Percentiles rank a stretch among this genome's conserved stretches.
Conservation (phyloP, 1,139 yeast genomes). For the Entelexis sorbosivorans region DNA sequence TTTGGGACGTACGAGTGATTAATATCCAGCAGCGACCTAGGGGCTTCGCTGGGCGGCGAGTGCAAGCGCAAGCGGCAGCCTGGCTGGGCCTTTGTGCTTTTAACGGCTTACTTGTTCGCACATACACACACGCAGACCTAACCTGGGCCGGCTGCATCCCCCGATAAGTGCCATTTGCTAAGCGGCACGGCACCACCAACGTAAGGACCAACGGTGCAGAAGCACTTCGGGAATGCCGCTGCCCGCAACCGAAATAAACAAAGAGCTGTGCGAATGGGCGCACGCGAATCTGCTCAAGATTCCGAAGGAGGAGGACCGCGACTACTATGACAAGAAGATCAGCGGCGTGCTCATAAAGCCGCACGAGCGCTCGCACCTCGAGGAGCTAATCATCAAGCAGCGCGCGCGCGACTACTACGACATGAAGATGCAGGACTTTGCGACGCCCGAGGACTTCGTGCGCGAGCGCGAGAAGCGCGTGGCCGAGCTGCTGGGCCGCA, state of each 20-base stretch:
- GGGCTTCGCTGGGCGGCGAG: no score
- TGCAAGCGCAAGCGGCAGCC: no score
- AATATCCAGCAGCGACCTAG: no score
- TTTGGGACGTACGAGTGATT: no score
- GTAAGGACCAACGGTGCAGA: not conserved
- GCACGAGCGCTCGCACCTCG: constrained; percentile 21
- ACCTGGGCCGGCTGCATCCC: no score
- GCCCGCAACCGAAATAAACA: constrained; percentile 14
- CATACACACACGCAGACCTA: no score
- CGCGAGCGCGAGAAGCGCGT: constrained; percentile 24
- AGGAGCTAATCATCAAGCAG: constrained; percentile 28
- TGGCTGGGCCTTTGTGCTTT: no score
- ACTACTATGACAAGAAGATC: constrained; percentile 38
- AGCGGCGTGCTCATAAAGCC: constrained; percentile 25
- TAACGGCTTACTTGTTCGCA: no score
- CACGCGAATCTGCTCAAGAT: constrained; percentile 14
- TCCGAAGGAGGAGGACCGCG: constrained; percentile 10
- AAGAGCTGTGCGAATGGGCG: constrained; percentile 19
- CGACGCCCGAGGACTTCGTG: constrained; percentile 5
- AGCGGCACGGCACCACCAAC: not conserved
- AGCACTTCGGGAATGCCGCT: not conserved
- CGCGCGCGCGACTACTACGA: constrained; percentile 24
- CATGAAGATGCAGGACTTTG: constrained; percentile 14
- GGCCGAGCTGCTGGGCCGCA: constrained; percentile 36
- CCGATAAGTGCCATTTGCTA: not conserved